Evolutionary conservation across 306 rosid species (phyloP), one percentile per base, ranked within the genome.

Genomic region (Cicer bijugum): DNA sequence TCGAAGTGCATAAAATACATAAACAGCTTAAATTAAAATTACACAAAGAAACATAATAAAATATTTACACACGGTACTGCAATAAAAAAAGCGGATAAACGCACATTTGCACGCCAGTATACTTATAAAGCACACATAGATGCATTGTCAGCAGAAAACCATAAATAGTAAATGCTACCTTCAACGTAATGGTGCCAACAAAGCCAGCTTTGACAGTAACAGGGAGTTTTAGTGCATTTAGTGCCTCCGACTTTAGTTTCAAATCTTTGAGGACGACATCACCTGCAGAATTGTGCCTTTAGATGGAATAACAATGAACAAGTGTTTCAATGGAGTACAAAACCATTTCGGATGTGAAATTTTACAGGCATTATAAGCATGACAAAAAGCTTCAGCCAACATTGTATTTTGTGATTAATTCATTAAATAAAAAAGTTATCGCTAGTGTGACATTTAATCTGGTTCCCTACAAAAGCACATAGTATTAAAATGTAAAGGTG

Each of bases 131-230:
- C 56, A 50, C 50, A 46, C 16, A 51, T 57, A 40, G 60, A 44
- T 39, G 58, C 43, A 40, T 72, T 46, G 64, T 40, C 40, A 52
- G 45, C 55, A 60, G 59, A 69, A 44, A 72, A 69, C 23, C 42
- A 62, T 51, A 40, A 59, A 86, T 46, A 19, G 76, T 43, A 70
- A 67, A 79, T 50, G 76, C 72, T 84, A 94, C 99, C 99, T 94
- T 88, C 63, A 94, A 72, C 19, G 99, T 94, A 72, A 94, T 87
- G 53, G 90, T 88, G 42, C 99, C 99, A 65, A 94, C 87, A 86
- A 94, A 94, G 70, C 97, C 99, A 86, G 99, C 89, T 85, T 90
- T 94, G 79, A 94, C 97, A 7, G 97, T 94, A 67, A 89, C 95
- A 2, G 99, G 99, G 75, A 94, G 96, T 74, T 84, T 94, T 15